Conservation (phyloP, 176 grass and related monocot genomes). For the Aegilops umbellulata region DNA sequence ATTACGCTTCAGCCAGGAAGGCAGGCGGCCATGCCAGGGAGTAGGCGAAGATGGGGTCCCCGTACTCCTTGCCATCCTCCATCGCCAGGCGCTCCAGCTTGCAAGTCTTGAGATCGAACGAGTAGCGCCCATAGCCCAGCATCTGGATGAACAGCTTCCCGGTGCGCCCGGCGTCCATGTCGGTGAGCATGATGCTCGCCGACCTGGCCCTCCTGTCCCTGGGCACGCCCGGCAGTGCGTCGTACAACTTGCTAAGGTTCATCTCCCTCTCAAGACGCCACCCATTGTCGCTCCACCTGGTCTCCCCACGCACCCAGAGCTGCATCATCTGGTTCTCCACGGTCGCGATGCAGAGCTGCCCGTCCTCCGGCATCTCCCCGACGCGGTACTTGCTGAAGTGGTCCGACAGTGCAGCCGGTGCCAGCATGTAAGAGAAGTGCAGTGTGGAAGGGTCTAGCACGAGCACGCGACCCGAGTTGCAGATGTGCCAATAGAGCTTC, state of each 20-base stretch:
- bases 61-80: background rate
- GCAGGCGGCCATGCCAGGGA: background rate
- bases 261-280: background rate
- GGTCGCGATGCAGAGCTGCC: background rate
- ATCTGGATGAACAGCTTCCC: conserved; percentile 3
- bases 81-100: conserved; percentile 4
- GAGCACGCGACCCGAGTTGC: background rate
- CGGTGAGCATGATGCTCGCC: background rate
- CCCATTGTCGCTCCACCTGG: background rate
- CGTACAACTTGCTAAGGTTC: background rate
- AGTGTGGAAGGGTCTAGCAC: background rate
- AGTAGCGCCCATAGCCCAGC: background rate
- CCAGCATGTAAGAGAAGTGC: background rate
- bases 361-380: background rate
- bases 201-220: background rate
- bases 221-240: background rate
- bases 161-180: background rate
- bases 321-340: conserved; percentile 2
- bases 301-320: conserved; percentile 6
- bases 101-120: background rate
- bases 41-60: conserved; percentile 10
- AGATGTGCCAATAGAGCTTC: conserved; percentile 18
- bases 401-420: background rate
- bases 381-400: background rate
- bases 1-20: background rate